Evolutionary conservation across 2,329 filamentous ascomycete species (phyloP), one percentile per base, ranked within the genome.

Genomic region (Atkinsonella hypoxylon): DNA sequence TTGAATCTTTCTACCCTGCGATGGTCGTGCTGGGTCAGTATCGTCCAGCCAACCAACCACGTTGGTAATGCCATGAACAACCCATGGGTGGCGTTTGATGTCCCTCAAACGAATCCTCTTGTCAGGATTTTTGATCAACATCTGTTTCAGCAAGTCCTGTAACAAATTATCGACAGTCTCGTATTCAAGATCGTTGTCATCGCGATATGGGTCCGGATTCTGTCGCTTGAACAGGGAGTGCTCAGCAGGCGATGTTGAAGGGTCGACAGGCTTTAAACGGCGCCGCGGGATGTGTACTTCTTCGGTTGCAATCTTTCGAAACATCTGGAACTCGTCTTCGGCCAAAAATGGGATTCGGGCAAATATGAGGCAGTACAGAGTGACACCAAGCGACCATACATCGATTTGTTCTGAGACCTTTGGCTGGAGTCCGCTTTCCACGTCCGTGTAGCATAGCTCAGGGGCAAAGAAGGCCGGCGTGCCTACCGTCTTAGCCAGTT

Each of bases 391-490:
- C 11, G 93, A 95, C 93, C 93, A 98, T 15, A 98, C 84, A 62
- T 98, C 93, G 58, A 98, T 95, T 59, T 94, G 88, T 59, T 89
- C 88, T 4, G 89, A 95, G 40, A 98, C 83, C 70, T 77, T 91
- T 57, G 77, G 89, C 60, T 78, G 85, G 61, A 77, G 85, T 61
- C 77, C 81, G 59, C 68, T 75, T 54, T 81, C 83, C 22, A 82
- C 68, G 55, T 93, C 89, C 1, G 88, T 94, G 64, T 90, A 93
- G 69, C 93, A 98, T 38, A 98, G 76, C 66, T 98, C 93, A 4
- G 93, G 93, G 1, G 93, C 93, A 63, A 96, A 98, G 69, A 98
- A 98, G 1, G 91, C 93, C 6, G 93, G 93, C 0, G 93, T 98
- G 48, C 93, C 93, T 6, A 97, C 93, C 1, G 93, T 97, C 73